Conservation (phyloP, 2,329 filamentous ascomycete genomes). For the Ophiostoma ips region DNA sequence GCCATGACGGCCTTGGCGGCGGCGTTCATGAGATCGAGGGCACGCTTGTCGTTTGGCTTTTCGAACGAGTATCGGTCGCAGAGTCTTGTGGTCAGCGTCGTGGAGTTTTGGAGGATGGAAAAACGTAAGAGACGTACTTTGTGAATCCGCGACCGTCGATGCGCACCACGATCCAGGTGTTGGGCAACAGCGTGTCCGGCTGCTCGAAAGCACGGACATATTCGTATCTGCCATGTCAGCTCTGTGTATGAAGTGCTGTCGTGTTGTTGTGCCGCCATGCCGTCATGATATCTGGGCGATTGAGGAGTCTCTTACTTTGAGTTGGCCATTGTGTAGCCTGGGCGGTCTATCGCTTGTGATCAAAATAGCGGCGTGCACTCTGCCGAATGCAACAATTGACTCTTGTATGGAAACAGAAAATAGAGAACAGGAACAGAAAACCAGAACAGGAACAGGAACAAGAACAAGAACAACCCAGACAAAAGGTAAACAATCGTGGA, state of each 20-base stretch:
- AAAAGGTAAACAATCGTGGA: background rate
- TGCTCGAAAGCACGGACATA: slow-evolving; percentile 89
- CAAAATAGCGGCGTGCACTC: too few relatives aligned
- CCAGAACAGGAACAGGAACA: too few relatives aligned
- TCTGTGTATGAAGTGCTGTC: background rate
- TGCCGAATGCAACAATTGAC: too few relatives aligned
- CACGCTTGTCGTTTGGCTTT: slow-evolving; percentile 84
- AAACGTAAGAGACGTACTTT: slow-evolving; percentile 42
- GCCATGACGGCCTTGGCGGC: slow-evolving; percentile 75
- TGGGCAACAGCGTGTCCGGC: slow-evolving; percentile 63
- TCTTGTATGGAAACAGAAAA: too few relatives aligned
- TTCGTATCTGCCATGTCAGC: slow-evolving; percentile 52
- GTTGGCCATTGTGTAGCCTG: slow-evolving; percentile 15
- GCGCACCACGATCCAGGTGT: slow-evolving; percentile 90
- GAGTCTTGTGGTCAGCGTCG: slow-evolving; percentile 37
- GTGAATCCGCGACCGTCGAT: slow-evolving; percentile 92
- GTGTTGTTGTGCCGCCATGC: background rate
- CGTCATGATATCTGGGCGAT: too few relatives aligned
- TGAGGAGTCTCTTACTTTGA: slow-evolving; percentile 19
- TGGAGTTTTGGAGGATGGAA: background rate
- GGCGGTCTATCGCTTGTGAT: too few relatives aligned
- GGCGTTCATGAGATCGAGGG: slow-evolving; percentile 85
- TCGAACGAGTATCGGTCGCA: slow-evolving; percentile 71
- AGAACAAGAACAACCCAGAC: background rate
- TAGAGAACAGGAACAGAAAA: too few relatives aligned